Percentiles rank a stretch among this genome's conserved stretches.
Evolutionary conservation across 2,329 filamentous ascomycete genomes (phyloP).

Genomic region (Aspergillus fischeri): DNA sequence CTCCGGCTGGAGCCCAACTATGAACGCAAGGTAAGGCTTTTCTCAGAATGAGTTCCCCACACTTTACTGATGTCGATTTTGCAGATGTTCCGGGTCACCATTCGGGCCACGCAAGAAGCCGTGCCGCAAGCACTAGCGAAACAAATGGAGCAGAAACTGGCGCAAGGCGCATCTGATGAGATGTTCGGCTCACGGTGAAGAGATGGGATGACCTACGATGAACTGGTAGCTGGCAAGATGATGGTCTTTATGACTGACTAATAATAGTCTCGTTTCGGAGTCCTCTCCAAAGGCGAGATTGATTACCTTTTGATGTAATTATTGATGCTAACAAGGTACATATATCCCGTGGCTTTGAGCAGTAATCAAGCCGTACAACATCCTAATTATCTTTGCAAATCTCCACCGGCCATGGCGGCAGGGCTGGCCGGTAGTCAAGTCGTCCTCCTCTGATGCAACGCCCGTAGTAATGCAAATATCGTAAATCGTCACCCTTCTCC

Average conservation of each 20-base stretch:
- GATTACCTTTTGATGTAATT: not conserved
- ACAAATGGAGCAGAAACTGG: slow-evolving; percentile 79
- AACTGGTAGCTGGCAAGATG: not conserved
- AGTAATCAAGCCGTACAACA: not conserved
- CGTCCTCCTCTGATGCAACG: not conserved
- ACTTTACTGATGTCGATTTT: slow-evolving; percentile 10
- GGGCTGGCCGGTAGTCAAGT: not conserved
- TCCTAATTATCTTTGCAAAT: not conserved
- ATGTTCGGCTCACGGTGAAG: slow-evolving; percentile 7
- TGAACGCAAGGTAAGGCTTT: slow-evolving; percentile 66
- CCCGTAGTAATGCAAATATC: slow-evolving; percentile 5
- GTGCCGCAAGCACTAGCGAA: slow-evolving; percentile 78
- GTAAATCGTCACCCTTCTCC: slow-evolving; percentile 14
- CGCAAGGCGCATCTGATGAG: slow-evolving; percentile 43
- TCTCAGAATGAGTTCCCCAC: not conserved
- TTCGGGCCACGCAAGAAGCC: slow-evolving; percentile 86
- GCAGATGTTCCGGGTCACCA: slow-evolving; percentile 92
- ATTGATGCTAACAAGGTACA: not conserved
- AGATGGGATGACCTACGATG: not conserved
- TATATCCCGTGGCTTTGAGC: not conserved
- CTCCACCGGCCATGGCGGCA: not conserved
- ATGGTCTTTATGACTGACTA: not conserved
- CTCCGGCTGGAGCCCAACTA: slow-evolving; percentile 94
- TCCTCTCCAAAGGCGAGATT: not conserved
- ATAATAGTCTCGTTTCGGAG: not conserved